Percentiles rank a stretch among this genome's conserved stretches.
Conservation (phyloP, 2,329 filamentous ascomycete genomes). For the Septoria linicola region DNA sequence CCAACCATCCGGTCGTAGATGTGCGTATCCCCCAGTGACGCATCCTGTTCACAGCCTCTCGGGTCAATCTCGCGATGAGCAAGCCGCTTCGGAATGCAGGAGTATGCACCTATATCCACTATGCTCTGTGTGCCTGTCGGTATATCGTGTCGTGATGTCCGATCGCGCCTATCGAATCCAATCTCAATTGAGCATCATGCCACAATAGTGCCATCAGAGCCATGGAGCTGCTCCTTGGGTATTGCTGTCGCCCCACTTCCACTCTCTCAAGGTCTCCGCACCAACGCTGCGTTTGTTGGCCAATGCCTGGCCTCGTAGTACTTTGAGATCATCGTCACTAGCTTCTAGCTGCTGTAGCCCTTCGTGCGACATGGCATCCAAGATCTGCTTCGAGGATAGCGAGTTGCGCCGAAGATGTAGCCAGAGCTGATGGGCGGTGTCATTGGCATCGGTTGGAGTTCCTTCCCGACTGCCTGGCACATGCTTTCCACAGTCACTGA, state of each 20-base stretch:
- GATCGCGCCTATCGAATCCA: too few relatives aligned
- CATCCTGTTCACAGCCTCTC: too few relatives aligned
- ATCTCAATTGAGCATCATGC: too few relatives aligned
- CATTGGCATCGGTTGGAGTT: constrained; percentile 9
- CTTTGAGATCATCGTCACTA: constrained; percentile 29
- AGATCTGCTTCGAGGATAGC: constrained; percentile 27
- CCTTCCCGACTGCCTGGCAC: constrained; percentile 4
- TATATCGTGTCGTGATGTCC: neutral
- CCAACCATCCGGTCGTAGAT: too few relatives aligned
- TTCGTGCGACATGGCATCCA: constrained; percentile 25
- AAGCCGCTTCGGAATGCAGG: too few relatives aligned
- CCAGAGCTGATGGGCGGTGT: constrained; percentile 42
- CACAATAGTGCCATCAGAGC: constrained; percentile 31
- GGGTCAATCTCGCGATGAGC: too few relatives aligned
- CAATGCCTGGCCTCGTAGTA: constrained; percentile 38
- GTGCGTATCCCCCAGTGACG: too few relatives aligned
- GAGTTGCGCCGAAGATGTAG: constrained; percentile 40
- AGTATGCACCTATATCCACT: neutral
- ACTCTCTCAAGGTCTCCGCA: constrained; percentile 42
- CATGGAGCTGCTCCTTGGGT: constrained; percentile 28
- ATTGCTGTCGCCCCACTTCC: constrained; percentile 34
- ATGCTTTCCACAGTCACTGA: neutral
- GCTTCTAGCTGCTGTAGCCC: constrained; percentile 29
- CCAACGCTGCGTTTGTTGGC: constrained; percentile 44
- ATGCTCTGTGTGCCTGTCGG: neutral